phyloP scores from a whole-genome alignment of 108 stramenopile genomes.

The Pelagomonas calceolata region DNA sequence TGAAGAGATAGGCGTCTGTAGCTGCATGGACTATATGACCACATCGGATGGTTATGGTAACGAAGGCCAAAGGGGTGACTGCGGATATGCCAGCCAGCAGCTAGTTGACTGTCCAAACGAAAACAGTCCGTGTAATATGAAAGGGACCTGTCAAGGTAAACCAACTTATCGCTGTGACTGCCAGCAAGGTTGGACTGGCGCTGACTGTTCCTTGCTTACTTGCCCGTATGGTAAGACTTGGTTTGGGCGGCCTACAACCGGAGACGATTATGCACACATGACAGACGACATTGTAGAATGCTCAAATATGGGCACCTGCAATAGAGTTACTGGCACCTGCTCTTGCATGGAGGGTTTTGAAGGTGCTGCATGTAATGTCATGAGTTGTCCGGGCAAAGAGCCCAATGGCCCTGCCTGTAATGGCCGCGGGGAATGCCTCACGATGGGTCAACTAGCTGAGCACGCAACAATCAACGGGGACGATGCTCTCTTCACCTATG shows the following conservation, averaged over 20 bases:
- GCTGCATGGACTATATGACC: slow-evolving; percentile 4
- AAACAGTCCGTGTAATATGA: slow-evolving; percentile 33
- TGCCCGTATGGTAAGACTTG: slow-evolving; percentile 46
- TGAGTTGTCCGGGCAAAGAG: slow-evolving; percentile 50
- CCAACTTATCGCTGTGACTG: slow-evolving; percentile 56
- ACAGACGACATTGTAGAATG: slow-evolving; percentile 33
- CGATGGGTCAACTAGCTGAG: slow-evolving; percentile 27
- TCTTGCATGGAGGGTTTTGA: slow-evolving; percentile 55
- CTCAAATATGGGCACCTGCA: slow-evolving; percentile 55
- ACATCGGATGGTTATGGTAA: slow-evolving; percentile 14
- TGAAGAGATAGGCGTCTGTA: slow-evolving; percentile 10
- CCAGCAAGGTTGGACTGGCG: slow-evolving; percentile 48
- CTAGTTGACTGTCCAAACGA: slow-evolving; percentile 26
- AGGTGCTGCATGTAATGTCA: slow-evolving; percentile 58
- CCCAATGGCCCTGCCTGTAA: slow-evolving; percentile 22
- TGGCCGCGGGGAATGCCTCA: slow-evolving; percentile 31
- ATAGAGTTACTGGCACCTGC: slow-evolving; percentile 46
- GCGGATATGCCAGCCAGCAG: slow-evolving; percentile 15
- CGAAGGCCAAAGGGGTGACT: slow-evolving; percentile 11
- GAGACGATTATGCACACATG: slow-evolving; percentile 43
- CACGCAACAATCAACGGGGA: slow-evolving; percentile 31
- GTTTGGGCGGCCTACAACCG: slow-evolving; percentile 31
- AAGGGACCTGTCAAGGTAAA: slow-evolving; percentile 39
- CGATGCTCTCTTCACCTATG: slow-evolving; percentile 38
- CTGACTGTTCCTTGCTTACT: slow-evolving; percentile 57